Base-by-base conservation (phyloP, 768 basidiomycete genomes). In the Pleurotus tuber-regium region DNA sequence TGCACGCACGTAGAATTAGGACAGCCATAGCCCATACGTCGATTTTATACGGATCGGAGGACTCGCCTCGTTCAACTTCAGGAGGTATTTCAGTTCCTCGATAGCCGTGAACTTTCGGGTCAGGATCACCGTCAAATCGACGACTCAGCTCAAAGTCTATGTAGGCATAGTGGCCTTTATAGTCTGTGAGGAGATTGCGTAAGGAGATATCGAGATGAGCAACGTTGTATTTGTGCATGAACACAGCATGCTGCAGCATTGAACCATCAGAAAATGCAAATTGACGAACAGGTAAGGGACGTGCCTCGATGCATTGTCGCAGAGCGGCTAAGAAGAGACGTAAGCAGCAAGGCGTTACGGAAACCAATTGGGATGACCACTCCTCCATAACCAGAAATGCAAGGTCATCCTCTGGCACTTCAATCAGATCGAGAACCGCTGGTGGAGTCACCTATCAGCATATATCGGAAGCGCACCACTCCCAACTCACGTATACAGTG, bases 301-400 rank as follows among this genome's bases (percentile, higher is more conserved):
- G 9, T 56, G 85, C 88, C 71, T 89, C 85, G 30, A 89, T 81
- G 55, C 81, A 85, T 61, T 88, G 86, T 18, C 78, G 78, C 43
- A 89, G 58, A 11, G 77, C 77, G 3, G 69, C 70, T 21, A 89
- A 63, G 58, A 87, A 86, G 11, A 71, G 66, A 35, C 66, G 66
- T 43, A 84, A 62, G 56, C 72, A 80, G 60, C 75, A 77, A 4
- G 83, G 82, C 21, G 70, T 66, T 53, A 70, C 71, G 11, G 74
- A 67, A 19, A 84, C 70, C 18, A 88, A 68, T 50, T 84, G 77
- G 9, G 86, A 72, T 11, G 82, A 84, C 88, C 88, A 90, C 65
- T 87, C 79, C 61, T 89, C 88, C 86, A 88, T 89, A 21, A 89
- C 81, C 51, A 90, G 82, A 59, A 90, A 84, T 11, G 72, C 81